phyloP scores from a whole-genome alignment of 1,284 basidiomycete genomes.

The Pseudozyma sp. region DNA sequence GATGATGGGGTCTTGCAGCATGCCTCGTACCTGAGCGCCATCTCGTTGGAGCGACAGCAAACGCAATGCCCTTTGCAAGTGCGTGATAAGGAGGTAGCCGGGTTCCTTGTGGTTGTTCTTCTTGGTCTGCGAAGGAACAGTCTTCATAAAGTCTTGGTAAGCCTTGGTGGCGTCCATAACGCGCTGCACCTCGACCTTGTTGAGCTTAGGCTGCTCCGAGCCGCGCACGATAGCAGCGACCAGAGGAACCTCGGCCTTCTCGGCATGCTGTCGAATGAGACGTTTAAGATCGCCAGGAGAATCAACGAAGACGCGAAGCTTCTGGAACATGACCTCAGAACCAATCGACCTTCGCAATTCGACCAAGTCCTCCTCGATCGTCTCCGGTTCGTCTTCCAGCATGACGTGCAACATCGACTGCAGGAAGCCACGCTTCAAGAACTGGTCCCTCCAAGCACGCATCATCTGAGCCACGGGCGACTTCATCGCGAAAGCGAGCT shows the following conservation, averaged over 20 bases:
- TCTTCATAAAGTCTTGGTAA: constrained; percentile 59
- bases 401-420: constrained; percentile 58
- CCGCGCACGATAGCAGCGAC: constrained; percentile 66
- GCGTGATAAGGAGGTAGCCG: constrained; percentile 56
- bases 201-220: constrained; percentile 63
- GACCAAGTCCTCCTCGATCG: constrained; percentile 58
- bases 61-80: constrained; percentile 61
- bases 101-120: constrained; percentile 58
- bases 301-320: constrained; percentile 62
- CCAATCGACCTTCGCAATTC: constrained; percentile 55
- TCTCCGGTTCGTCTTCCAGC: constrained; percentile 62
- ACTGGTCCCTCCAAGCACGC: constrained; percentile 56
- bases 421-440: constrained; percentile 57
- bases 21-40: constrained; percentile 63
- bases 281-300: constrained; percentile 63
- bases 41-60: constrained; percentile 63
- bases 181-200: constrained; percentile 61
- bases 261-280: constrained; percentile 62
- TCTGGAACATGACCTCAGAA: constrained; percentile 61
- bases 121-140: constrained; percentile 49
- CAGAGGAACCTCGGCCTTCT: constrained; percentile 60
- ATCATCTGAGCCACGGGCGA: constrained; percentile 59
- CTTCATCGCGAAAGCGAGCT: constrained; percentile 61
- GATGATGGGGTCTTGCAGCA: constrained; percentile 60
- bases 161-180: constrained; percentile 60